phyloP scores from a whole-genome alignment of 2,329 filamentous ascomycete genomes.

The Eutypella sp. region DNA sequence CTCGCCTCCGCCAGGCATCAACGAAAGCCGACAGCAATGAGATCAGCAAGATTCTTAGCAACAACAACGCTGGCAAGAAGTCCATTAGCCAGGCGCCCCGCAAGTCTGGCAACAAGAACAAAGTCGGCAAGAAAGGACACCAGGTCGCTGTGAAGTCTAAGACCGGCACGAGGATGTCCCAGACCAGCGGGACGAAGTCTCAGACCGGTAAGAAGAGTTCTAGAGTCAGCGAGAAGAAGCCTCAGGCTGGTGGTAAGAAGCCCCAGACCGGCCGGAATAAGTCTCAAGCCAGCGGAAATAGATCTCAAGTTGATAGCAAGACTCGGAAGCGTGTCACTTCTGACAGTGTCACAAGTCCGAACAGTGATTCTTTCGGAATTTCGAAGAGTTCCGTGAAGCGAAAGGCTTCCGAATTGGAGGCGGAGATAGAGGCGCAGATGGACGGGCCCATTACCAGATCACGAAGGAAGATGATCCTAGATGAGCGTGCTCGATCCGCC shows the following conservation, averaged over 20 bases:
- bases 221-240: no score
- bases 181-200: no score
- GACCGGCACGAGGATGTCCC: no score
- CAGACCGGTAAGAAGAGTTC: no score
- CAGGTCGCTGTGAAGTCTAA: no score
- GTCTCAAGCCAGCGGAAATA: no score
- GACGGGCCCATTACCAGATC: conserved; percentile 9
- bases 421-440: conserved; percentile 3
- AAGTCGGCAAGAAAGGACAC: not conserved
- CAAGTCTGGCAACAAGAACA: conserved; percentile 3
- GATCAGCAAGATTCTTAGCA: not conserved
- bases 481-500: not conserved
- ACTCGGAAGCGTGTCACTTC: not conserved
- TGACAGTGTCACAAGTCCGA: not conserved
- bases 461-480: conserved; percentile 3
- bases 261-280: no score
- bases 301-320: no score
- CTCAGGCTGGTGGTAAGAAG: no score
- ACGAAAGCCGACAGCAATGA: not conserved
- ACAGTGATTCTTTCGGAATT: not conserved
- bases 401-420: conserved; percentile 5
- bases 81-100: no score
- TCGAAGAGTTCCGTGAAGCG: conserved; percentile 12
- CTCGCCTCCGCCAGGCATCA: not conserved
- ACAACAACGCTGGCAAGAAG: not conserved